Evolutionary conservation across 2,329 filamentous ascomycete species (phyloP).

Genomic region (Colletotrichum acutatum): DNA sequence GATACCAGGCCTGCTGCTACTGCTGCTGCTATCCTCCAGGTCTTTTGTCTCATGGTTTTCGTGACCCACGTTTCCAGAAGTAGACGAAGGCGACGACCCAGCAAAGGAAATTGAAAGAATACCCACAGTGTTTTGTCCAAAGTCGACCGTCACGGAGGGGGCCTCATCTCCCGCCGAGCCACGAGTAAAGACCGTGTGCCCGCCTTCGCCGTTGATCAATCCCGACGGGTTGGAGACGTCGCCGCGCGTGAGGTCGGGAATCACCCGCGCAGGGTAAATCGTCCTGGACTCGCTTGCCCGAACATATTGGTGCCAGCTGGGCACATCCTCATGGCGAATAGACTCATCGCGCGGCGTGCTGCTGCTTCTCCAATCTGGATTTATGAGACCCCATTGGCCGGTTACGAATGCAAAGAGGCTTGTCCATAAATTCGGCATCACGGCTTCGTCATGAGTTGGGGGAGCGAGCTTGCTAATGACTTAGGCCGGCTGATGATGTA

Average conservation of each 20-base stretch:
- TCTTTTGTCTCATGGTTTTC: background rate
- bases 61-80: background rate
- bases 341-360: background rate
- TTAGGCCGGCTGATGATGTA: background rate
- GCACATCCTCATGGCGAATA: conserved; percentile 8
- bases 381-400: conserved; percentile 11
- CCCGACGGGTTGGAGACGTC: conserved; percentile 51
- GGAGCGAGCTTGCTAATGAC: background rate
- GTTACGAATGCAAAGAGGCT: conserved; percentile 11
- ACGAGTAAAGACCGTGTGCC: conserved; percentile 46
- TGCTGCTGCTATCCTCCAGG: conserved; percentile 28
- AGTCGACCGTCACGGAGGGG: conserved; percentile 59
- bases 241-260: conserved; percentile 47
- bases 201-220: conserved; percentile 41
- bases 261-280: conserved; percentile 46
- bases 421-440: conserved; percentile 4
- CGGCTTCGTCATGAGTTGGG: background rate
- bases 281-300: conserved; percentile 47
- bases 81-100: conserved; percentile 44
- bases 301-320: conserved; percentile 52
- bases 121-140: conserved; percentile 59
- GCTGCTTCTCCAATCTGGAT: background rate
- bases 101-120: conserved; percentile 55
- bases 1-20: conserved; percentile 50
- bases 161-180: conserved; percentile 24